phyloP scores from a whole-genome alignment of 2,329 filamentous ascomycete genomes.

The Colletotrichum sp. region DNA sequence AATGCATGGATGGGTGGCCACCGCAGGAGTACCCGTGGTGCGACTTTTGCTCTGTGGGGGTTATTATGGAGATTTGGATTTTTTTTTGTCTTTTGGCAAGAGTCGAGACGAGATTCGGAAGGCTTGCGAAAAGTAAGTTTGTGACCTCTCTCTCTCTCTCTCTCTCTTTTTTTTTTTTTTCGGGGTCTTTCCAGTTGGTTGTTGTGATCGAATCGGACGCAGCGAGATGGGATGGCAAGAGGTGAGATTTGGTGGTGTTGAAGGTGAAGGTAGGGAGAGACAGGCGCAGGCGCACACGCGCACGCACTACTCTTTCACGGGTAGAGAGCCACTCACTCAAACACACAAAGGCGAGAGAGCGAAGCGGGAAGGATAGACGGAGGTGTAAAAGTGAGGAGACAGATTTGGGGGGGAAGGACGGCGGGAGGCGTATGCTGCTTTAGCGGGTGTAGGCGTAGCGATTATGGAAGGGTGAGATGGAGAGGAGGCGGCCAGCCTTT shows the following conservation, averaged over 20 bases:
- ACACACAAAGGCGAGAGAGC: neutral
- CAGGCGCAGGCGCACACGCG: neutral
- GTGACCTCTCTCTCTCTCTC: neutral
- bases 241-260: conserved; percentile 2
- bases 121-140: neutral
- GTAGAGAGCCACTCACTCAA: neutral
- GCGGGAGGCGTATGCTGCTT: neutral
- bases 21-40: conserved; percentile 19
- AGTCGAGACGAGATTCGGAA: conserved; percentile 8
- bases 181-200: neutral
- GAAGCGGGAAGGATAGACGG: neutral
- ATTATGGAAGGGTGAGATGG: neutral
- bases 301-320: neutral
- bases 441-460: neutral
- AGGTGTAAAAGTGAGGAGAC: neutral
- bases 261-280: conserved; percentile 1
- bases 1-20: conserved; percentile 20
- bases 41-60: conserved; percentile 19
- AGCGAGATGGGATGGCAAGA: conserved; percentile 20
- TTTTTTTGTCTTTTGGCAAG: neutral
- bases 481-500: neutral
- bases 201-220: conserved; percentile 9
- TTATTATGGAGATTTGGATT: conserved; percentile 9
- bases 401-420: neutral
- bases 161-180: neutral